Evolutionary conservation across 2,329 filamentous ascomycete genomes (phyloP), one percentile per base, ranked within the genome.

Genomic region (Venturia carpophila): DNA sequence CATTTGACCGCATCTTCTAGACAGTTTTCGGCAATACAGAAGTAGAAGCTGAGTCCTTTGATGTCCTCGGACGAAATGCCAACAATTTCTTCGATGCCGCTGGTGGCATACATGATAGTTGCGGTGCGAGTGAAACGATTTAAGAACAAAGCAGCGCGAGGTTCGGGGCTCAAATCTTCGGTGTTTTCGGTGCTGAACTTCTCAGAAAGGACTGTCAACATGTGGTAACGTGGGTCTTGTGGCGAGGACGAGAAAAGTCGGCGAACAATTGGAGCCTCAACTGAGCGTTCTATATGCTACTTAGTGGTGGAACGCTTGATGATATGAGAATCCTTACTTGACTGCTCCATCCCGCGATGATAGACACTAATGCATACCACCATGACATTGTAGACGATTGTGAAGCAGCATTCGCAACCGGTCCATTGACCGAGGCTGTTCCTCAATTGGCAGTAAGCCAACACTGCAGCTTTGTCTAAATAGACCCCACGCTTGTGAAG

Each of bases 341-440:
- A 58, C 19, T 58, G 84, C 88, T 68, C 82, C 81, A 30, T 87
- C 86, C 52, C 52, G 64, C 82, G 79, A 63, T 82, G 81, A 73
- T 94, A 95, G 68, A 94, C 83, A 71, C 88, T 92, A 15, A 87
- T 93, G 72, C 89, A 92, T 49, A 90, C 90, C 61, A 95, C 90
- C 75, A 96, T 80, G 27, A 94, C 90, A 81, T 95, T 88, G 74
- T 95, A 89, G 55, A 95, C 91, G 52, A 95, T 82, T 5, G 91
- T 94, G 74, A 95, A 96, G 75, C 91, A 92, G 75, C 90, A 94
- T 76, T 96, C 91, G 76, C 90, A 94, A 68, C 84, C 86, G 47
- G 93, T 79, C 86, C 88, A 95, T 64, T 82, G 79, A 19, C 88
- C 89, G 71, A 87, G 79, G 58, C 82, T 85, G 65, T 88, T 84